These are phyloP conservation scores for Chytriomyces confervae DNA, from an alignment of 192 early-diverging fungal species.

Conservation along the genomic window DNA sequence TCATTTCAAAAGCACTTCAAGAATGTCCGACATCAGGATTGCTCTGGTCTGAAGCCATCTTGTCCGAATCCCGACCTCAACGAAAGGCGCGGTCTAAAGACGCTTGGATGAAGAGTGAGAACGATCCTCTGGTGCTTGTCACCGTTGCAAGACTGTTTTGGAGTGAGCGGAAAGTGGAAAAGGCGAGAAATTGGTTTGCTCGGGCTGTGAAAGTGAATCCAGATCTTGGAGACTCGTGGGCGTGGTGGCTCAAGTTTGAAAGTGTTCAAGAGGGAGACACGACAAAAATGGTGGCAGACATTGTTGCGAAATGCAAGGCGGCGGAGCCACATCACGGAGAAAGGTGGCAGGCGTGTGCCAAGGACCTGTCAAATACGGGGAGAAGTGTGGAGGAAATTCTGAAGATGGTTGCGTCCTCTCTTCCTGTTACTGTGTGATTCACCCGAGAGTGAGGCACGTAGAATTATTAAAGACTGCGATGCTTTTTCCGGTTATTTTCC, in stretches of 20 bases:
- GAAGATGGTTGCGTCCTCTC: conserved; percentile 42
- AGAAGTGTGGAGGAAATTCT: conserved; percentile 68
- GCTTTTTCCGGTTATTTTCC: too few relatives aligned
- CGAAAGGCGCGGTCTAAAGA: conserved; percentile 87
- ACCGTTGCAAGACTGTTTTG: conserved; percentile 93
- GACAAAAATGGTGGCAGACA: conserved; percentile 49
- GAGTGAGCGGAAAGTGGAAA: conserved; percentile 90
- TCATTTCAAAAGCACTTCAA: conserved; percentile 89
- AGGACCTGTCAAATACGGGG: conserved; percentile 76
- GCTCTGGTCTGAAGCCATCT: conserved; percentile 88
- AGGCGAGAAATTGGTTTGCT: conserved; percentile 91
- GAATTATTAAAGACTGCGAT: too few relatives aligned
- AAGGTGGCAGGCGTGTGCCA: conserved; percentile 80
- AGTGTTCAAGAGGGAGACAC: conserved; percentile 70
- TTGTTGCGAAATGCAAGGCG: conserved; percentile 71
- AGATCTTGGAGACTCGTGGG: conserved; percentile 92
- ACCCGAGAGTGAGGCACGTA: not conserved
- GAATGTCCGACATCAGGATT: conserved; percentile 86
- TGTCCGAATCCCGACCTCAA: conserved; percentile 83
- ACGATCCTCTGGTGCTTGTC: conserved; percentile 78
- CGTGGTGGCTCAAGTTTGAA: conserved; percentile 95
- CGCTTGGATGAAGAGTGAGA: conserved; percentile 89
- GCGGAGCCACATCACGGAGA: conserved; percentile 93
- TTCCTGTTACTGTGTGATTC: conserved; percentile 41
- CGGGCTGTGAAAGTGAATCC: conserved; percentile 82